A percentile compares a stretch with the other conserved stretches of the same genome.
Evolutionary conservation across 2,329 filamentous ascomycete species (phyloP).

Genomic region (Emericellopsis cladophorae): DNA sequence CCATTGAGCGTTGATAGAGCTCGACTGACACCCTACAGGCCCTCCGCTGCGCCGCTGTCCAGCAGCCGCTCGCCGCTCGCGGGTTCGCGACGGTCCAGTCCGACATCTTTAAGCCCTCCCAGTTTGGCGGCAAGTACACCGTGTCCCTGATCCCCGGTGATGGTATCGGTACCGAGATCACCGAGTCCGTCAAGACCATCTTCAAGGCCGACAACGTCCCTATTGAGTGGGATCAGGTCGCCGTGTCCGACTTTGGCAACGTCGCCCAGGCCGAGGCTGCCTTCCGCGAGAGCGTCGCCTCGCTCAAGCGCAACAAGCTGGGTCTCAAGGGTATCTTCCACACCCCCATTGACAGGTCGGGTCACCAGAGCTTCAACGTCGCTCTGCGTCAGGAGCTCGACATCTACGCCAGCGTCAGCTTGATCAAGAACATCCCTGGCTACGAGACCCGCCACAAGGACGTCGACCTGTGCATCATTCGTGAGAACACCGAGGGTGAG

Average conservation of each 20-base stretch:
- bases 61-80: constrained; percentile 32
- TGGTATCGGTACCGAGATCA: constrained; percentile 95
- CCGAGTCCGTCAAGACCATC: constrained; percentile 95
- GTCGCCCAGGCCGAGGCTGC: constrained; percentile 82
- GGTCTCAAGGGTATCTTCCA: constrained; percentile 98
- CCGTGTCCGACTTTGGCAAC: constrained; percentile 81
- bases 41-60: constrained; percentile 37
- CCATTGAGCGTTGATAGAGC: constrained; percentile 2
- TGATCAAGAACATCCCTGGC: constrained; percentile 99
- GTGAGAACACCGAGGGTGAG: constrained; percentile 99
- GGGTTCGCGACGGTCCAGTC: constrained; percentile 73
- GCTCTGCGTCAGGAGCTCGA: constrained; percentile 98
- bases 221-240: constrained; percentile 97
- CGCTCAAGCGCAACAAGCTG: constrained; percentile 95
- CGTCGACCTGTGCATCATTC: constrained; percentile 98
- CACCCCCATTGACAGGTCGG: constrained; percentile 91
- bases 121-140: constrained; percentile 99
- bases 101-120: constrained; percentile 98
- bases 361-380: constrained; percentile 99
- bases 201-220: constrained; percentile 99
- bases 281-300: constrained; percentile 90
- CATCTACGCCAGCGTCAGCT: constrained; percentile 94
- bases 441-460: constrained; percentile 95
- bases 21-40: constrained; percentile 21
- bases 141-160: constrained; percentile 98